Conservation (phyloP, 2,329 filamentous ascomycete species). For the Talaromyces funiculosus region DNA sequence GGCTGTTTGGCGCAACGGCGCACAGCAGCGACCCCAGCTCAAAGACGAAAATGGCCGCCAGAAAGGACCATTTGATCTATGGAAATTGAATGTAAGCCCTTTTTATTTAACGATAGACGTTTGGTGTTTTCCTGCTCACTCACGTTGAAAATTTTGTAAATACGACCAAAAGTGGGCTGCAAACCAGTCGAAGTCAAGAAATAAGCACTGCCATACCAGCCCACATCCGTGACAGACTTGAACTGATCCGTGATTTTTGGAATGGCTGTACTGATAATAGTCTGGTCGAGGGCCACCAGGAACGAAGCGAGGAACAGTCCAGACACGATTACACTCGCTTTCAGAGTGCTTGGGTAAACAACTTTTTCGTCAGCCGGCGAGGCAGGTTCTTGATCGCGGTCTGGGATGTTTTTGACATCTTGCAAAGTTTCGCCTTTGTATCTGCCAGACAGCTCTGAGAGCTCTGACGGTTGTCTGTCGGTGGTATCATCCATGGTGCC, state of each 20-base stretch:
- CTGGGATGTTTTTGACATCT: background rate
- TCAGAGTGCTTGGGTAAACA: background rate
- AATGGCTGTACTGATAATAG: slow-evolving; percentile 44
- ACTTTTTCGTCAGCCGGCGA: background rate
- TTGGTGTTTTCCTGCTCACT: background rate
- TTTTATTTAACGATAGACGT: background rate
- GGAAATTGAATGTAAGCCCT: background rate
- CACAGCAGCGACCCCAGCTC: slow-evolving; percentile 38
- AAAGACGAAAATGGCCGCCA: slow-evolving; percentile 36
- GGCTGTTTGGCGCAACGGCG: slow-evolving; percentile 29
- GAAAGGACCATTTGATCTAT: slow-evolving; percentile 37
- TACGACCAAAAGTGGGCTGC: slow-evolving; percentile 38
- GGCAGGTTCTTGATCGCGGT: background rate
- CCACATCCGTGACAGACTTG: slow-evolving; percentile 41
- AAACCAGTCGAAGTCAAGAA: slow-evolving; percentile 40
- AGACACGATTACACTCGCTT: background rate
- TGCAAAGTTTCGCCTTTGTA: background rate
- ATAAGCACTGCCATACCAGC: slow-evolving; percentile 26
- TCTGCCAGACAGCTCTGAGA: background rate
- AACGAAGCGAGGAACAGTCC: slow-evolving; percentile 18
- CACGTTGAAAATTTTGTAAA: slow-evolving; percentile 28
- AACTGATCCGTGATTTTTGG: slow-evolving; percentile 46
- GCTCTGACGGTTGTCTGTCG: background rate
- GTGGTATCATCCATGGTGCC: background rate
- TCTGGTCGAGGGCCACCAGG: slow-evolving; percentile 37